Evolutionary conservation across 768 basidiomycete species (phyloP).

Genomic region (Calocybe indica): DNA sequence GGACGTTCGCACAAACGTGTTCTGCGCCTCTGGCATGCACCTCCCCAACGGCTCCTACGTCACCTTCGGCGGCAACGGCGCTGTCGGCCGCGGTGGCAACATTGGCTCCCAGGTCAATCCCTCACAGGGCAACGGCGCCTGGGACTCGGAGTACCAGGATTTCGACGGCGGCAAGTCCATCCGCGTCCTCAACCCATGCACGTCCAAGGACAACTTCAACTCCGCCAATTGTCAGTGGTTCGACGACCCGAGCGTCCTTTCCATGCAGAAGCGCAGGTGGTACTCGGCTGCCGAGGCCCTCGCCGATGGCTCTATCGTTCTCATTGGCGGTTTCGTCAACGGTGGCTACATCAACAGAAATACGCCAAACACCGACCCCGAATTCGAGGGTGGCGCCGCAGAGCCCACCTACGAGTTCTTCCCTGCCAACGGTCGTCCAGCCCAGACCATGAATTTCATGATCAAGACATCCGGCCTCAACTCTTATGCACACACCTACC

Average conservation of each 20-base stretch:
- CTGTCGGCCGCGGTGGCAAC: conserved; percentile 60
- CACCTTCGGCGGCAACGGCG: conserved; percentile 76
- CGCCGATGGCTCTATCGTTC: conserved; percentile 68
- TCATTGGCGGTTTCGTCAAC: conserved; percentile 78
- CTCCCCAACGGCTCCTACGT: conserved; percentile 73
- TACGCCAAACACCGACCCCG: conserved; percentile 64
- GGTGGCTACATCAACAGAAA: conserved; percentile 81
- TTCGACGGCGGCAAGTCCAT: conserved; percentile 82
- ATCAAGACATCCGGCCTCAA: conserved; percentile 71
- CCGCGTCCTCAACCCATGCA: conserved; percentile 79
- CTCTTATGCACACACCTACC: conserved; percentile 67
- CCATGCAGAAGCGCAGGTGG: conserved; percentile 72
- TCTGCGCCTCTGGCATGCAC: conserved; percentile 82
- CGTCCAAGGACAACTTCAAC: conserved; percentile 36
- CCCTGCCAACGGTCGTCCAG: conserved; percentile 48
- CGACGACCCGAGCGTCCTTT: conserved; percentile 54
- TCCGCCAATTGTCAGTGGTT: conserved; percentile 63
- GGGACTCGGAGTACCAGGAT: conserved; percentile 68
- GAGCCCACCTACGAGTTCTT: conserved; percentile 85
- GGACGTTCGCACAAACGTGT: conserved; percentile 69
- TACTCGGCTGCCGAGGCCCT: conserved; percentile 73
- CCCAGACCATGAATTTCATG: conserved; percentile 64
- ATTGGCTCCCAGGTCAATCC: conserved; percentile 32
- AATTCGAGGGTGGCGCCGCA: conserved; percentile 61
- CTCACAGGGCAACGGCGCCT: conserved; percentile 34